A percentile compares a stretch with the other conserved stretches of the same genome.
phyloP scores from a whole-genome alignment of 192 early-diverging fungal species.

The Entomortierella parvispora region DNA sequence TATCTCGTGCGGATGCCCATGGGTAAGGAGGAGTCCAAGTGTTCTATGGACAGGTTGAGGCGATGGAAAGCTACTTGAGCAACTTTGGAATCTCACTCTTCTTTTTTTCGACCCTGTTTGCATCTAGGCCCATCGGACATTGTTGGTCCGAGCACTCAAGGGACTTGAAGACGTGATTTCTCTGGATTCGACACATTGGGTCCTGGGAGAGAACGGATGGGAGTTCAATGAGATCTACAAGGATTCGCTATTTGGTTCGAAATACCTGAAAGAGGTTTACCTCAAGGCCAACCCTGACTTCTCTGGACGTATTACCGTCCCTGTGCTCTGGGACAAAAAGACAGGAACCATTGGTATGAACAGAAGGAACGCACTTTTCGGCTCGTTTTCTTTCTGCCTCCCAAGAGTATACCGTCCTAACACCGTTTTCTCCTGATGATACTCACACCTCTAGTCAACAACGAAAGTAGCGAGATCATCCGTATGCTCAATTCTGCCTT shows the following conservation, averaged over 20 bases:
- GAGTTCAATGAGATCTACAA: slow-evolving; percentile 76
- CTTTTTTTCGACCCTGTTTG: not conserved
- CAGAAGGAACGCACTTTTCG: not conserved
- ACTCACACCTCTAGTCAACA: slow-evolving; percentile 72
- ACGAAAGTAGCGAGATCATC: slow-evolving; percentile 97
- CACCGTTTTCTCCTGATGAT: too few species aligned
- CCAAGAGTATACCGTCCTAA: too few species aligned
- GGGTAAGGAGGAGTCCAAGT: slow-evolving; percentile 24
- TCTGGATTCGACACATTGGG: slow-evolving; percentile 84
- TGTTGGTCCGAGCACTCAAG: slow-evolving; percentile 88
- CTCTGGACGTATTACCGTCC: slow-evolving; percentile 84
- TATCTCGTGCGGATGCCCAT: not conserved
- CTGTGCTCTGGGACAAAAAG: slow-evolving; percentile 98
- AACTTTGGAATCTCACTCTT: not conserved
- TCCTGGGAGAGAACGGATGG: slow-evolving; percentile 86
- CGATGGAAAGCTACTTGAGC: not conserved
- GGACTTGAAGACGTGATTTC: slow-evolving; percentile 87
- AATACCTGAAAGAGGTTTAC: slow-evolving; percentile 89
- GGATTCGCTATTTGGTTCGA: slow-evolving; percentile 78
- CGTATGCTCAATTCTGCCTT: slow-evolving; percentile 95
- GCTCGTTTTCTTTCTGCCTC: not conserved
- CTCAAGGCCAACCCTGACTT: slow-evolving; percentile 89
- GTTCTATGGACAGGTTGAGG: too few species aligned
- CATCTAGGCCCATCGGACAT: slow-evolving; percentile 84
- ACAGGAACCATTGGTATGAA: slow-evolving; percentile 77